Evolutionary conservation across 148 eudicot genomes (phyloP).

Genomic region (Cornus suecica): DNA sequence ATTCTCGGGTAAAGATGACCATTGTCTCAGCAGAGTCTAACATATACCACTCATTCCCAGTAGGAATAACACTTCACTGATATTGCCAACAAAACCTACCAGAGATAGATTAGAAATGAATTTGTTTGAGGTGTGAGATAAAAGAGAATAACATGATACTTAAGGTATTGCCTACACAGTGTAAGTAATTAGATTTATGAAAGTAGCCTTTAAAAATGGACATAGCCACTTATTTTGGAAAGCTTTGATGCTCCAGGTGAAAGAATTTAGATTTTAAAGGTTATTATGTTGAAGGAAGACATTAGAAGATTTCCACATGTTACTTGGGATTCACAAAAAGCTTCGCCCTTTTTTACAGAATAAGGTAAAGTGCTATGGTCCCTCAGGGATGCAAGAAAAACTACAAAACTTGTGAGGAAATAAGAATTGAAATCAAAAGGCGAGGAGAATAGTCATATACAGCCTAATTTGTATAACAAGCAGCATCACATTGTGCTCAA

Average conservation of each 20-base stretch:
- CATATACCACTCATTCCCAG: not conserved
- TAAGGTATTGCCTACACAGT: not conserved
- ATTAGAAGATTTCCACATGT: not conserved
- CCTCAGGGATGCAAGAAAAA: not conserved
- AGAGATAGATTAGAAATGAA: not conserved
- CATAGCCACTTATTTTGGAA: not conserved
- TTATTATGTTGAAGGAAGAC: not conserved
- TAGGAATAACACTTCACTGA: not conserved
- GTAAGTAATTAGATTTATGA: not conserved
- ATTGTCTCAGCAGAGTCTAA: too few species aligned
- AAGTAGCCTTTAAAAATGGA: not conserved
- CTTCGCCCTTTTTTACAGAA: not conserved
- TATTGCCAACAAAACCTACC: not conserved
- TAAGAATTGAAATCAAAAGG: not conserved
- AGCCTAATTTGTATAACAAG: too few species aligned
- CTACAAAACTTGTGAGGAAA: not conserved
- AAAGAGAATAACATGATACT: not conserved
- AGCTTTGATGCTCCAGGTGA: not conserved
- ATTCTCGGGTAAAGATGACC: too few species aligned
- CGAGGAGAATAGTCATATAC: not conserved
- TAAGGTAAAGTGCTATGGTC: not conserved
- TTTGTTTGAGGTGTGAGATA: not conserved
- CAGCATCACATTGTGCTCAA: too few species aligned
- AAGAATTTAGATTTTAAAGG: not conserved
- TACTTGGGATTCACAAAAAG: not conserved